phyloP scores from a whole-genome alignment of 805 yeast genomes.

The Metschnikowia sp. region DNA sequence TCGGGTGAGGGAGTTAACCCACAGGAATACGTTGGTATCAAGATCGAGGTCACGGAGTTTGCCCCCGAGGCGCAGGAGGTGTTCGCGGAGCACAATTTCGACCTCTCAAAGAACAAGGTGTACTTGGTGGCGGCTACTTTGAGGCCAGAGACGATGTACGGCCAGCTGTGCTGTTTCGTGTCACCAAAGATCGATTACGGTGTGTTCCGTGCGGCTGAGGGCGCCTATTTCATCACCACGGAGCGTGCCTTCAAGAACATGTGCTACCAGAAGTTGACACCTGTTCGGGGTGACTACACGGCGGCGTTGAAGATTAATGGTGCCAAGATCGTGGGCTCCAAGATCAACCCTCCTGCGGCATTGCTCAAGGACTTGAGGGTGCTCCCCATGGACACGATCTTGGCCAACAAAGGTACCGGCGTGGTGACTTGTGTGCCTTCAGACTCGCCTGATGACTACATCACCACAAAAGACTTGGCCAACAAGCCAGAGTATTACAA shows the following conservation, averaged over 20 bases:
- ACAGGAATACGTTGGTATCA: constrained; percentile 92
- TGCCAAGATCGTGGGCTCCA: constrained; percentile 75
- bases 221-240: constrained; percentile 78
- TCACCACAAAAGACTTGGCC: constrained; percentile 78
- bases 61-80: constrained; percentile 53
- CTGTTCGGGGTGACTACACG: constrained; percentile 73
- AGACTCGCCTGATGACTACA: constrained; percentile 97
- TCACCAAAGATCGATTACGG: constrained; percentile 94
- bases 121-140: constrained; percentile 93
- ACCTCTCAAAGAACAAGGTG: constrained; percentile 55
- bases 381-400: constrained; percentile 95
- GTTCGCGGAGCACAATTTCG: constrained; percentile 48
- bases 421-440: constrained; percentile 98
- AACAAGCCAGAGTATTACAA: constrained; percentile 89
- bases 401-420: constrained; percentile 96
- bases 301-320: constrained; percentile 65
- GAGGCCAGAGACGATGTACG: constrained; percentile 98
- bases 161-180: constrained; percentile 97
- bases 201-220: constrained; percentile 77
- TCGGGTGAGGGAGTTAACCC: constrained; percentile 97
- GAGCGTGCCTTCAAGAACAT: constrained; percentile 96
- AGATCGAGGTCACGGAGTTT: constrained; percentile 68
- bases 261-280: constrained; percentile 92
- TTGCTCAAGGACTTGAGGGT: constrained; percentile 67
- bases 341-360: constrained; percentile 82